Evolutionary conservation across 306 rosid species (phyloP), one percentile per base, ranked within the genome.

Genomic region (Glycine soja): DNA sequence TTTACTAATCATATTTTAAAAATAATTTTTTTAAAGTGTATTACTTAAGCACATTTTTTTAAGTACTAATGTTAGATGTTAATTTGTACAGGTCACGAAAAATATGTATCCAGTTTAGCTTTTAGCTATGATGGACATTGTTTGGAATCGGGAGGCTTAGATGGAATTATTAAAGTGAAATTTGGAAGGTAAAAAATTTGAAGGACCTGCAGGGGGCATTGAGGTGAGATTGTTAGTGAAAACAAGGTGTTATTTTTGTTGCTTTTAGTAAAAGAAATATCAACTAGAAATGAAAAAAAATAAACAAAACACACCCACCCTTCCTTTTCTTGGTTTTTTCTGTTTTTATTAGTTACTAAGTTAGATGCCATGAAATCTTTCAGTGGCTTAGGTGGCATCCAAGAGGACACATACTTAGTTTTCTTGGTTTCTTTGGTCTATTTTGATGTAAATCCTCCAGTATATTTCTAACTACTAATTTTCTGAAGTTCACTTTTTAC

Each of bases 381-480:
- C 86, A 95, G 99, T 95, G 99, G 99, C 85, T 95, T 48, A 85
- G 82, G 80, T 95, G 99, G 99, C 98, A 95, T 88, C 98, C 99
- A 30, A 90, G 88, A 81, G 98, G 96, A 70, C 92, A 89, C 80
- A 36, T 91, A 59, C 87, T 95, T n/a, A n/a, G n/a, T n/a, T n/a
- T n/a, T n/a, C n/a, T n/a, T n/a, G n/a, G n/a, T n/a, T n/a, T n/a
- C n/a, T n/a, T n/a, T n/a, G n/a, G n/a, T n/a, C n/a, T n/a, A n/a
- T n/a, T n/a, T n/a, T n/a, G n/a, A n/a, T n/a, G n/a, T n/a, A n/a
- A n/a, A n/a, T n/a, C n/a, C n/a, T n/a, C n/a, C n/a, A n/a, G n/a
- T n/a, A n/a, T n/a, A n/a, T n/a, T n/a, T n/a, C n/a, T n/a, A n/a
- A n/a, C n/a, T n/a, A n/a, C n/a, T n/a, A n/a, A n/a, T n/a, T n/a